A percentile compares a stretch with the other conserved stretches of the same genome.
These are phyloP conservation scores for Shiraia sp. DNA, from an alignment of 2,329 filamentous ascomycete species.

Conservation along the genomic window DNA sequence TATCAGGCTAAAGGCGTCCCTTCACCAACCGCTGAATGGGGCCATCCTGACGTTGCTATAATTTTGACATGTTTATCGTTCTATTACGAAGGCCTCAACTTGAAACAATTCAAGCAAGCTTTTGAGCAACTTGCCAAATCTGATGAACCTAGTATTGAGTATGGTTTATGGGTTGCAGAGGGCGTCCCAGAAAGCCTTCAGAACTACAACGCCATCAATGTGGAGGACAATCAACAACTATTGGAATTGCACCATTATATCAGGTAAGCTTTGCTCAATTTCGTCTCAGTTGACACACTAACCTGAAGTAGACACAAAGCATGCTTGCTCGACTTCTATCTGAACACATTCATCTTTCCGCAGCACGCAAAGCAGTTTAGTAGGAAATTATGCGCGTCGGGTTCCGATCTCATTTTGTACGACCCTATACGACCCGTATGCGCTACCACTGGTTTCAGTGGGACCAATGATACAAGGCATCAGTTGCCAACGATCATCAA, in stretches of 20 bases:
- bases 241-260: constrained; percentile 42
- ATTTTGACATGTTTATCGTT: constrained; percentile 57
- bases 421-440: constrained; percentile 15
- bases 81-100: constrained; percentile 62
- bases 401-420: constrained; percentile 67
- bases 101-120: constrained; percentile 54
- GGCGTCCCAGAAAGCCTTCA: constrained; percentile 49
- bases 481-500: constrained; percentile 65
- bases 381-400: constrained; percentile 65
- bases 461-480: constrained; percentile 67
- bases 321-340: constrained; percentile 64
- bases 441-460: constrained; percentile 70
- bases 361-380: constrained; percentile 66
- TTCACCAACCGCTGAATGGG: constrained; percentile 66
- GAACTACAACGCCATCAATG: constrained; percentile 63
- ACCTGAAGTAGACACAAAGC: constrained; percentile 54
- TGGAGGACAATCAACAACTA: constrained; percentile 59
- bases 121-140: constrained; percentile 58
- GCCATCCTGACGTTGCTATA: constrained; percentile 64
- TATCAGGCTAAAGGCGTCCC: constrained; percentile 65
- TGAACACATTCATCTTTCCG: constrained; percentile 69
- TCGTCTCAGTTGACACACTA: constrained; percentile 5
- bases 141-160: constrained; percentile 61
- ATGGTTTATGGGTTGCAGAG: constrained; percentile 58
- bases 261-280: not conserved